A percentile compares a stretch with the other conserved stretches of the same genome.
These are phyloP conservation scores for Eucalyptus regnans DNA, from an alignment of 345 rosid genomes.

Conservation along the genomic window DNA sequence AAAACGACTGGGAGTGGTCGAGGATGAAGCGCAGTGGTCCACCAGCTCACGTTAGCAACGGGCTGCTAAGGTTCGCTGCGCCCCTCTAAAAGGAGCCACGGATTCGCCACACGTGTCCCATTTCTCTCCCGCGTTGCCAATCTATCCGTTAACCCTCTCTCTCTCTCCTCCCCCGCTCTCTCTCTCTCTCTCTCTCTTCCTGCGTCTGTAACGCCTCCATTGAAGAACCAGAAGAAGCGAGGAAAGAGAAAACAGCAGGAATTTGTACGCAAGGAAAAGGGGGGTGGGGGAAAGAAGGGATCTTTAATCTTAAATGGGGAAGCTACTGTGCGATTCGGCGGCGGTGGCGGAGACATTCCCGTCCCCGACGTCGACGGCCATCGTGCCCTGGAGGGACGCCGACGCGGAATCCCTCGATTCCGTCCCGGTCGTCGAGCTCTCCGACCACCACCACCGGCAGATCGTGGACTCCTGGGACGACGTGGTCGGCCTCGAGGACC, in stretches of 20 bases:
- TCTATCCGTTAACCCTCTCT: conserved; percentile 58
- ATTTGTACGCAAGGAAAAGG: not conserved
- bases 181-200: not conserved
- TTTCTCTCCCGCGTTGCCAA: conserved; percentile 34
- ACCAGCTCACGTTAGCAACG: conserved; percentile 11
- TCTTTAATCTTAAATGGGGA: conserved; percentile 44
- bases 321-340: conserved; percentile 69
- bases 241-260: not conserved
- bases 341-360: conserved; percentile 52
- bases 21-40: not conserved
- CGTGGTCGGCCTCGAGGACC: conserved; percentile 83
- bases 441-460: not conserved
- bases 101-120: conserved; percentile 36
- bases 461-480: conserved; percentile 49
- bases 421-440: conserved; percentile 34
- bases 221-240: conserved; percentile 5
- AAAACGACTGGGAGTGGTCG: too few relatives aligned
- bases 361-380: conserved; percentile 50
- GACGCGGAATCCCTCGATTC: conserved; percentile 22
- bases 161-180: conserved; percentile 3
- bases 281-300: not conserved
- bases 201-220: not conserved
- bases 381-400: conserved; percentile 48
- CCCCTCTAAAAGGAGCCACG: not conserved
- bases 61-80: not conserved